Base-by-base conservation (phyloP, 2,329 filamentous ascomycete species). In the Fonsecaea erecta region DNA sequence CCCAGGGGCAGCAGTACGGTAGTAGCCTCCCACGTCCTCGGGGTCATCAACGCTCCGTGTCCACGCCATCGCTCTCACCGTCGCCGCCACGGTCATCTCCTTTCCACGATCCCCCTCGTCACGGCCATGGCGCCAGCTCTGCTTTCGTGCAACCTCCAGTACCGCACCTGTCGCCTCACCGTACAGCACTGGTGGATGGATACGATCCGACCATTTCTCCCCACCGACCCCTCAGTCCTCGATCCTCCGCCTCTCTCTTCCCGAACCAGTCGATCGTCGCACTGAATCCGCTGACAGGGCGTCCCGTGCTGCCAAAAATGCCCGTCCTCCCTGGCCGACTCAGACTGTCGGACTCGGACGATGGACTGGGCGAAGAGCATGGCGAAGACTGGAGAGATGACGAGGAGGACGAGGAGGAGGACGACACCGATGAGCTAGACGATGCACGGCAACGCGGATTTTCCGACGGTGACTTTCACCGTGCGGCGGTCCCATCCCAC, bases 321-420 rank as follows among this genome's bases (percentile, higher is more conserved):
- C 82, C 81, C 3, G 65, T 76, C 5, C 71, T 82, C 30, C 79
- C 78, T 21, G 73, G 75, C 8, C 67, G 74, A 16, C 65, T 77
- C 24, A 68, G 74, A n/a, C 73, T 75, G 14, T 77, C 78, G 30
- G 75, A 78, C 56, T 77, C 73, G 2, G 79, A 79, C 37, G 79
- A 77, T 18, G 72, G 60, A 3, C 67, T 52, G 30, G 66, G 67
- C 28, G 70, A 68, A 34, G 74, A 79, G 68, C 79, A 80, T 48
- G 75, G 75, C 16, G 79, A 83, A 16, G 84, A 85, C 60, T 83
- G 85, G 70, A 73, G 64, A n/a, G 37, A 32, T 7, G 55, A 62
- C 2, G 60, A 56, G 18, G 48, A 62, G 5, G 65, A 60, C 16
- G 24, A 65, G 12, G 48, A 30, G 28, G 28, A 30, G 8, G 28